Evolutionary conservation across 768 basidiomycete genomes (phyloP).

Genomic region (Podaxis sp.): DNA sequence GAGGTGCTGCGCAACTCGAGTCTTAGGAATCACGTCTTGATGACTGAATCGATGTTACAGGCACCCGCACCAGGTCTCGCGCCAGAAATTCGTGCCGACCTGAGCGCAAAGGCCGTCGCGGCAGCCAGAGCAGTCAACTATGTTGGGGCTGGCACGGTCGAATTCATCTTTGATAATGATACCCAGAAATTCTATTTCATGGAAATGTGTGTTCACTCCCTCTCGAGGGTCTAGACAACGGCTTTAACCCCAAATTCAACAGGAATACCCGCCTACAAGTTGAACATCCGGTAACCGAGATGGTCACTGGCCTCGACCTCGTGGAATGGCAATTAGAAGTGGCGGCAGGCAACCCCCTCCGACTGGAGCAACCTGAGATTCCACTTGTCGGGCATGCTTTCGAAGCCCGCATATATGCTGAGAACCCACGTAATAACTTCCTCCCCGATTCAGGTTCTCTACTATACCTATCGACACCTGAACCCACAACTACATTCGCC

Average conservation of each 20-base stretch:
- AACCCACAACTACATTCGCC: slow-evolving; percentile 67
- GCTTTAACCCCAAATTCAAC: neutral
- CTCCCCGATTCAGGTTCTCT: slow-evolving; percentile 86
- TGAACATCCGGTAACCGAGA: slow-evolving; percentile 92
- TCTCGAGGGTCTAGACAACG: neutral
- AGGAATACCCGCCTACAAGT: slow-evolving; percentile 87
- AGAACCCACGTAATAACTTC: slow-evolving; percentile 91
- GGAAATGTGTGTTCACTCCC: slow-evolving; percentile 67
- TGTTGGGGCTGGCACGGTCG: slow-evolving; percentile 90
- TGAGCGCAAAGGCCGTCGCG: slow-evolving; percentile 84
- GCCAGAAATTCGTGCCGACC: slow-evolving; percentile 69
- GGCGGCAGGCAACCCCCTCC: slow-evolving; percentile 83
- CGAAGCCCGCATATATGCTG: slow-evolving; percentile 93
- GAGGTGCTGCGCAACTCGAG: slow-evolving; percentile 42
- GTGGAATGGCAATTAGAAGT: slow-evolving; percentile 97
- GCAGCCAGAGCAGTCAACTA: slow-evolving; percentile 93
- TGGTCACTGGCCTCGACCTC: slow-evolving; percentile 90
- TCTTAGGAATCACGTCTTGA: neutral
- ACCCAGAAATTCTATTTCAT: slow-evolving; percentile 87
- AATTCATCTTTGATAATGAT: slow-evolving; percentile 95
- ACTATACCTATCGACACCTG: slow-evolving; percentile 76
- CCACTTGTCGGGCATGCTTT: slow-evolving; percentile 91
- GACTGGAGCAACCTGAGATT: slow-evolving; percentile 70
- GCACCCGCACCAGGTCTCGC: slow-evolving; percentile 90
- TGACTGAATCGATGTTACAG: slow-evolving; percentile 28